phyloP scores from a whole-genome alignment of 371 early-diverging fungal genomes.

The Syncephalastrum contaminatum region DNA sequence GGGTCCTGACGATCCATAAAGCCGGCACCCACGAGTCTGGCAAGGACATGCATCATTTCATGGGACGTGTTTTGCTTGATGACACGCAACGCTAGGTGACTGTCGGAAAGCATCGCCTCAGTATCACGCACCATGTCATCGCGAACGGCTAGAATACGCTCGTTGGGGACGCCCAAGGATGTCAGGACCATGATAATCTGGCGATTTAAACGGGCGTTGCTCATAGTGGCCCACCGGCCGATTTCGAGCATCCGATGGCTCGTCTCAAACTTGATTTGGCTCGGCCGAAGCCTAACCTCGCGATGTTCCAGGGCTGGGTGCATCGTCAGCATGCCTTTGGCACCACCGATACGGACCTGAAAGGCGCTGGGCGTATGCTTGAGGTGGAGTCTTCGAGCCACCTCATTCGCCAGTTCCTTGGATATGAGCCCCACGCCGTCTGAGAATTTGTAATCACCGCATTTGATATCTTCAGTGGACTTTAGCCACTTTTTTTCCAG shows the following conservation, averaged over 20 bases:
- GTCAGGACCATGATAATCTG: slow-evolving; percentile 62
- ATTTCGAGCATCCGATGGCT: slow-evolving; percentile 52
- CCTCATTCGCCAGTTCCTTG: slow-evolving; percentile 38
- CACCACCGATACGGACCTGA: slow-evolving; percentile 75
- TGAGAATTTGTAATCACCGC: slow-evolving; percentile 52
- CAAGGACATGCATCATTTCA: slow-evolving; percentile 35
- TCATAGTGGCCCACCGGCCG: slow-evolving; percentile 34
- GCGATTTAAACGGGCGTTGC: slow-evolving; percentile 58
- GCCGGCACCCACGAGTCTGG: slow-evolving; percentile 43
- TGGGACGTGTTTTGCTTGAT: slow-evolving; percentile 35
- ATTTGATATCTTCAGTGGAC: slow-evolving; percentile 52
- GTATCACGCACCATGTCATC: slow-evolving; percentile 35
- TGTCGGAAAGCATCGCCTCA: slow-evolving; percentile 30
- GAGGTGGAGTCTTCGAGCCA: slow-evolving; percentile 33
- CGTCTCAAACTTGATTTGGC: slow-evolving; percentile 65
- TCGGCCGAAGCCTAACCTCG: slow-evolving; percentile 51
- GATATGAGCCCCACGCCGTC: slow-evolving; percentile 79
- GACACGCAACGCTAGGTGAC: slow-evolving; percentile 27
- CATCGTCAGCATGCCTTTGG: slow-evolving; percentile 64
- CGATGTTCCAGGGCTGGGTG: slow-evolving; percentile 21
- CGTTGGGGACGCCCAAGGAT: slow-evolving; percentile 54
- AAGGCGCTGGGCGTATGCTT: slow-evolving; percentile 65
- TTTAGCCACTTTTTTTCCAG: slow-evolving; percentile 28
- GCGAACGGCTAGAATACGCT: slow-evolving; percentile 41
- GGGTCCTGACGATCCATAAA: slow-evolving; percentile 52